These are phyloP conservation scores for Pseudopyricularia cyperi DNA, from an alignment of 2,329 filamentous ascomycete species.

Conservation along the genomic window DNA sequence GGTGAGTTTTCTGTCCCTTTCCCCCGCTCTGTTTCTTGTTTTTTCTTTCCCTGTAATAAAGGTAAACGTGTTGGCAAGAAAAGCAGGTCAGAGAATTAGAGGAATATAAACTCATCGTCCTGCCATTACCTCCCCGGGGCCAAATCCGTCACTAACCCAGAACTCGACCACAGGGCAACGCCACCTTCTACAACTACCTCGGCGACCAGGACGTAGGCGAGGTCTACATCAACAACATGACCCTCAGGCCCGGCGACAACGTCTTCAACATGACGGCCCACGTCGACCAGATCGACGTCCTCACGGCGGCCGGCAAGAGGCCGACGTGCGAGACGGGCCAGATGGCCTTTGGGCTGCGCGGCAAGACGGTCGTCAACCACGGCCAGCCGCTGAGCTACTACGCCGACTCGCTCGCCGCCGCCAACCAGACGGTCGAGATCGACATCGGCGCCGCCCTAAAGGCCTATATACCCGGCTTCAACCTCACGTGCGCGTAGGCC, in stretches of 20 bases:
- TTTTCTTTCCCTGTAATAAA: background rate
- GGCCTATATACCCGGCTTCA: constrained; percentile 2
- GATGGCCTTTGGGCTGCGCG: constrained; percentile 40
- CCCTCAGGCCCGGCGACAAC: constrained; percentile 47
- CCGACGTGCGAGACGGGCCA: constrained; percentile 41
- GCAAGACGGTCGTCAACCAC: constrained; percentile 35
- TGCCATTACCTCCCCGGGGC: too few relatives aligned
- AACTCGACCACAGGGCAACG: constrained; percentile 37
- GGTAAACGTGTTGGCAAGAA: too few relatives aligned
- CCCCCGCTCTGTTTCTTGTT: background rate
- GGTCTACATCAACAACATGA: constrained; percentile 42
- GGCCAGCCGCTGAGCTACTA: constrained; percentile 43
- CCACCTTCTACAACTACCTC: constrained; percentile 46
- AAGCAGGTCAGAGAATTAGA: background rate
- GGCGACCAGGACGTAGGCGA: constrained; percentile 38
- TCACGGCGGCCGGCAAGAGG: constrained; percentile 25
- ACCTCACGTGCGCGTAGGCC: background rate
- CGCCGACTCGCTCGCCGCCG: constrained; percentile 35
- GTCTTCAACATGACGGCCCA: constrained; percentile 38
- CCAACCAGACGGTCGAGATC: constrained; percentile 37
- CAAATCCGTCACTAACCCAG: background rate
- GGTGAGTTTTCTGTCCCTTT: constrained; percentile 26
- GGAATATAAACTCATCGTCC: background rate
- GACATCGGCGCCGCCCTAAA: constrained; percentile 32
- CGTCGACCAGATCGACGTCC: constrained; percentile 34